Evolutionary conservation across 441 rosid genomes (phyloP).

Genomic region (Bocquillonia castaneifolia): DNA sequence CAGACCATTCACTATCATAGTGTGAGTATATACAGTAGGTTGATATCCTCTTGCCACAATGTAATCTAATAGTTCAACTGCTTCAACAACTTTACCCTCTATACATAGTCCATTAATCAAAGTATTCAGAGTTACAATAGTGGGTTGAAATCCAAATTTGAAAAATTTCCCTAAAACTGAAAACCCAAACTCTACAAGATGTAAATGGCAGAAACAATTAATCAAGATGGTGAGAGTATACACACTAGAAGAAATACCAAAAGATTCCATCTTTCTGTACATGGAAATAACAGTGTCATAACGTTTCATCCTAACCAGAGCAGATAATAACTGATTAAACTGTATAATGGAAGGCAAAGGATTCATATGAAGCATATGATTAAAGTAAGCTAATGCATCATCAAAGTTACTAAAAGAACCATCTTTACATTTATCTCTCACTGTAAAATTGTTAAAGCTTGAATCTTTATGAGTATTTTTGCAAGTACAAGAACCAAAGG

Average conservation of each 20-base stretch:
- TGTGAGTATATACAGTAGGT: constrained; percentile 11
- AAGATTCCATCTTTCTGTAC: background rate
- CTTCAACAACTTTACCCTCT: constrained; percentile 9
- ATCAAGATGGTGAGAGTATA: constrained; percentile 25
- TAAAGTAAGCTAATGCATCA: constrained; percentile 12
- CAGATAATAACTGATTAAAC: constrained; percentile 6
- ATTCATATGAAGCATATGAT: background rate
- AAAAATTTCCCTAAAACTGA: constrained; percentile 28
- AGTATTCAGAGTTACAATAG: constrained; percentile 25
- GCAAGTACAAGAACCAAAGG: background rate
- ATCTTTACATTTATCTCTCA: background rate
- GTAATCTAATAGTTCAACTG: constrained; percentile 11
- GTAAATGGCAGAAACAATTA: constrained; percentile 26
- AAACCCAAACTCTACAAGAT: constrained; percentile 15
- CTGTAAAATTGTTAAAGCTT: background rate
- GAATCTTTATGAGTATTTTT: background rate
- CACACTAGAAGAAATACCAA: background rate
- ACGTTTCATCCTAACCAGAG: constrained; percentile 1
- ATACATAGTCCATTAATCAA: constrained; percentile 28
- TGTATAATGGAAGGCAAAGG: background rate
- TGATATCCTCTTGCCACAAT: constrained; percentile 9
- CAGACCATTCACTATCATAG: constrained; percentile 11
- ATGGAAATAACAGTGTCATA: background rate
- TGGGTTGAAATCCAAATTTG: constrained; percentile 20
- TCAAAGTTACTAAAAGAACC: constrained; percentile 2